A percentile compares a stretch with the other conserved stretches of the same genome.
phyloP scores from a whole-genome alignment of 176 grass and related monocot genomes.

The Avena insularis region DNA sequence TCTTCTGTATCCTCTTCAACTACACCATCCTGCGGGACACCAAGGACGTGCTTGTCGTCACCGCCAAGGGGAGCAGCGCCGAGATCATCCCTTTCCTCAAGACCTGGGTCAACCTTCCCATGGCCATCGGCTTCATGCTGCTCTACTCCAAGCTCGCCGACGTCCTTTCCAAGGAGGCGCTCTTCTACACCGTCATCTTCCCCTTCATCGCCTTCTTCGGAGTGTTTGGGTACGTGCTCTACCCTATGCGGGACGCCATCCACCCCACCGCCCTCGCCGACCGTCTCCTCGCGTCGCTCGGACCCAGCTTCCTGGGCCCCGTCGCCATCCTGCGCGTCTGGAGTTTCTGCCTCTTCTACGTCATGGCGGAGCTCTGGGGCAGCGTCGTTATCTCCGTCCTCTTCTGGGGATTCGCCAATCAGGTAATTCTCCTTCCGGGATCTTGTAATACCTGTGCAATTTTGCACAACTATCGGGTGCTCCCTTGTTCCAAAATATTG shows the following conservation, averaged over 20 bases:
- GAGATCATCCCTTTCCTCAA: conserved; percentile 99
- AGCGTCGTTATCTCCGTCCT: conserved; percentile 97
- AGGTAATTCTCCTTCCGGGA: conserved; percentile 53
- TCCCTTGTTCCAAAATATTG: conserved; percentile 22
- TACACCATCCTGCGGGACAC: conserved; percentile 98
- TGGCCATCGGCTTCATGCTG: conserved; percentile 98
- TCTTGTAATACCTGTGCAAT: not conserved
- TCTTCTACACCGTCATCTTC: conserved; percentile 96
- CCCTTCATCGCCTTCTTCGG: conserved; percentile 98
- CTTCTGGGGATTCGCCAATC: conserved; percentile 96
- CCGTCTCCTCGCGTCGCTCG: conserved; percentile 64
- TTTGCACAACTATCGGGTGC: not conserved
- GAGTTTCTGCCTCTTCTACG: conserved; percentile 98
- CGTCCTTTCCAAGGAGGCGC: conserved; percentile 83
- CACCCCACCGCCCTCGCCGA: conserved; percentile 85
- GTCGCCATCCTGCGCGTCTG: conserved; percentile 89
- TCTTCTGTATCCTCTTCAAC: conserved; percentile 99
- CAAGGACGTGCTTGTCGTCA: conserved; percentile 97
- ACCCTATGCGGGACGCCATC: conserved; percentile 84
- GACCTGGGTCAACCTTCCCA: conserved; percentile 97
- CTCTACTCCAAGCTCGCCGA: conserved; percentile 96
- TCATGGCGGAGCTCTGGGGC: conserved; percentile 98
- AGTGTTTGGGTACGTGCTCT: conserved; percentile 74
- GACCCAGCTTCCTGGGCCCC: conserved; percentile 84
- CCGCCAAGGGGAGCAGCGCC: conserved; percentile 96